Base-by-base conservation (phyloP, 305 asterid genomes). In the Fraxinus paxiana region DNA sequence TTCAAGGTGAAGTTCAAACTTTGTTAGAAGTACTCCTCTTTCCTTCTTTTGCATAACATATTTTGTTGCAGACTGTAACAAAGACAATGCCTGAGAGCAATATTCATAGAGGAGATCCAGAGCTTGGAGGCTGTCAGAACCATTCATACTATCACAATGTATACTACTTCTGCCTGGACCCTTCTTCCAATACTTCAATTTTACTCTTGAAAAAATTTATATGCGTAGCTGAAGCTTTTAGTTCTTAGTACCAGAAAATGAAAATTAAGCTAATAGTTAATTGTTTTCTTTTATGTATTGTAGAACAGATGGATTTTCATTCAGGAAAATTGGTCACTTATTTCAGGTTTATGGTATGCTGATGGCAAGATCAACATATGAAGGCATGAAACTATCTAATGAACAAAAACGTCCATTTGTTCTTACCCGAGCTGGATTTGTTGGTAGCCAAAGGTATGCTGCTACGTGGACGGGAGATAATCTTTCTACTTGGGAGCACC, bases 381-480 rank as follows among this genome's bases (percentile, higher is more conserved):
- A 96, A 82, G 98, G 98, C 83, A 92, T 94, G 98, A 89, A 90
- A 87, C 89, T 91, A 80, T 93, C 95, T 79, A 84, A 88, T 82
- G 88, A 85, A 87, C 87, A 85, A 83, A 92, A 87, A 78, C 97
- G 99, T 15, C 99, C 98, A 4, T 96, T 96, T 87, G 98, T 96
- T 82, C 95, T 96, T 81, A 92, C 99, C 8, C 91, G 99, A 85
- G 99, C 99, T 80, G 98, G 98, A 69, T 96, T 91, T 86, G 90
- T 92, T 56, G 99, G 99, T 77, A 92, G 98, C 92, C 98, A 96
- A 82, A 89, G 92, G 91, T 93, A 90, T 88, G 98, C 99, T 85
- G 98, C 98, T 74, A 96, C 99, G 75, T 96, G 99, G 99, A 96
- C 99, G 8, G 99, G 99, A 82, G 99, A 96, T 83, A 96, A 96